Base-by-base conservation (phyloP, 1,139 yeast species). In the Magnusiomyces paraingens region DNA sequence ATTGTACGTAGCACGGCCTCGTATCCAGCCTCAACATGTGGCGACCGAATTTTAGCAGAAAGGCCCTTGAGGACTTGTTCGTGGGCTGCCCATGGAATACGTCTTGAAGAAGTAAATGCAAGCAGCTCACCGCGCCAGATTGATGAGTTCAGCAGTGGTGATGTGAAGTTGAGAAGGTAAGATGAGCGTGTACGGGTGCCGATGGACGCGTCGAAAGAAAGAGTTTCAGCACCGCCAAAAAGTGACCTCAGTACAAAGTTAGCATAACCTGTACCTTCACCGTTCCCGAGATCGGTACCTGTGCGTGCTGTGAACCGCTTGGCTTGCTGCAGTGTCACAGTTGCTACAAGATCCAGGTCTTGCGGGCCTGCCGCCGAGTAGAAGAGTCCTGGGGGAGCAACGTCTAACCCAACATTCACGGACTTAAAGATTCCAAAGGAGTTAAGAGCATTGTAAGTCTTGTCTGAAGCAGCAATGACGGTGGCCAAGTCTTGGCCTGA, bases 201-300 rank as follows among this genome's bases (percentile, higher is more conserved):
- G 29, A 81, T 71, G 4, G 84, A 81, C 2, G 96, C 89, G 69
- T 91, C 96, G 52, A 90, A 75, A 35, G 82, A 77, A 26, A 91
- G 64, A 49, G 76, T 77, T 66, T 93, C 99, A 8, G 93, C 97
- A 2, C 96, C 96, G 0, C 96, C 96, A 69, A 90, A 82, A 14
- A 88, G 70, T 65, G 91, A 91, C 53, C 83, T 78, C 66, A 86
- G 73, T 66, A 85, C 90, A 21, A 64, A 63, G 51, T 86, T 84
- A 49, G 89, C 76, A 64, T 89, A 88, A 1, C 96, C 97, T 66
- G 87, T 95, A 32, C 97, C 98, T 73, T 91, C 97, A 26, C 95
- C 95, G 65, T 91, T 91, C 1, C 97, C 97, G 2, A 91, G 80
- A 68, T 86, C 91, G 5, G 96, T 93, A 14, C 97, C 98, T 1